These are phyloP conservation scores for Microthyrium microscopicum DNA, from an alignment of 2,329 filamentous ascomycete genomes.

Conservation along the genomic window DNA sequence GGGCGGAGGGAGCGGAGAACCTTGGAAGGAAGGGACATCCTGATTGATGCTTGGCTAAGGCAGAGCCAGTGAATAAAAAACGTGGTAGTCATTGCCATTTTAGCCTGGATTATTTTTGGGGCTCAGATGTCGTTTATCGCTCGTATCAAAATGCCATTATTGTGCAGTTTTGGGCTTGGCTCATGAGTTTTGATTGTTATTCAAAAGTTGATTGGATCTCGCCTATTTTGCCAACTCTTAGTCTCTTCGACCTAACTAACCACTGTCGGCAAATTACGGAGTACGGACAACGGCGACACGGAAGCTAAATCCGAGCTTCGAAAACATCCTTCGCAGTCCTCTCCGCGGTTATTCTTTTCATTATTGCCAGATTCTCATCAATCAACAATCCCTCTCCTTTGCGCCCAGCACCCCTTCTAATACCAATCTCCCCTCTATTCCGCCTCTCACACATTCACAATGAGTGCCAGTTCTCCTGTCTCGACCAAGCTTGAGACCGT, in stretches of 20 bases:
- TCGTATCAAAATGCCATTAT: too few relatives aligned
- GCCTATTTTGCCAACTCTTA: background rate
- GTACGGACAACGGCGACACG: background rate
- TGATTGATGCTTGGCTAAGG: too few relatives aligned
- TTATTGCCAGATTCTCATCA: background rate
- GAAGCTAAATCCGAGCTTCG: background rate
- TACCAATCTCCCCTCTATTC: constrained; percentile 4
- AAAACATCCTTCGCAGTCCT: background rate
- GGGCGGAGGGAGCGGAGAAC: too few relatives aligned
- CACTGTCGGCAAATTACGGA: background rate
- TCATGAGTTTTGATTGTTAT: too few relatives aligned
- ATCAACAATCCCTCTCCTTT: background rate
- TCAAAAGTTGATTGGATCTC: too few relatives aligned
- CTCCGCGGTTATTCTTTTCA: too few relatives aligned
- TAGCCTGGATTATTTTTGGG: too few relatives aligned
- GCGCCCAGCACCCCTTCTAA: background rate
- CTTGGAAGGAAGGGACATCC: too few relatives aligned
- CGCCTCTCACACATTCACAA: constrained; percentile 13
- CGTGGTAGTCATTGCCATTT: too few relatives aligned
- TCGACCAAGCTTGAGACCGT: constrained; percentile 36
- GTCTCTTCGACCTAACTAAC: background rate
- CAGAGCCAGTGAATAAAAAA: too few relatives aligned
- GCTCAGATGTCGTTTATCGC: too few relatives aligned
- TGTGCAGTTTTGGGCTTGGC: too few relatives aligned
- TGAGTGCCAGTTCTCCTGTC: constrained; percentile 30